phyloP scores from a whole-genome alignment of 2,329 filamentous ascomycete genomes.

The Alternaria gansuensis region DNA sequence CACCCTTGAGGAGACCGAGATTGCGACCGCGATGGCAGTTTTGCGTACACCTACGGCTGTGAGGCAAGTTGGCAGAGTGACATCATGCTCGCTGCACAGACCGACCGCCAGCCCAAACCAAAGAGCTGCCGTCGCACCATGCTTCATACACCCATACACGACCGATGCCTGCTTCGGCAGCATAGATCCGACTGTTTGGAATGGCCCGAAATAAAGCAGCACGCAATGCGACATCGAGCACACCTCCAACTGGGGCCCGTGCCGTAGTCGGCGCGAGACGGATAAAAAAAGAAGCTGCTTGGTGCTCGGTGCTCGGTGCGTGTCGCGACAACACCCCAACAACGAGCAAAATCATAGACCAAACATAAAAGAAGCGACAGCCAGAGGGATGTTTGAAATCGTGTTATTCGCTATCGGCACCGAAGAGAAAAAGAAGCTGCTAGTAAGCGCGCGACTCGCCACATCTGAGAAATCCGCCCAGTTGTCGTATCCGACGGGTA shows the following conservation, averaged over 20 bases:
- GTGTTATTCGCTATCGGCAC: slow-evolving; percentile 17
- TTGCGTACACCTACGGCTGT: background rate
- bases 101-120: slow-evolving; percentile 15
- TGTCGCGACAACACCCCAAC: background rate
- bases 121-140: slow-evolving; percentile 32
- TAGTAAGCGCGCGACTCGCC: slow-evolving; percentile 19
- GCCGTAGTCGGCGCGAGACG: slow-evolving; percentile 1
- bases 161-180: slow-evolving; percentile 4
- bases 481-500: slow-evolving; percentile 26
- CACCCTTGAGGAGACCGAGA: slow-evolving; percentile 3
- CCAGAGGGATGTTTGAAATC: background rate
- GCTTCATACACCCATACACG: background rate
- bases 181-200: background rate
- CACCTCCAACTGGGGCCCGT: slow-evolving; percentile 3
- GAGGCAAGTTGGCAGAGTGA: slow-evolving; percentile 26
- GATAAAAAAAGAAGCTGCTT: slow-evolving; percentile 1
- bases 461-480: slow-evolving; percentile 25
- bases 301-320: slow-evolving; percentile 3
- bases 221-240: background rate
- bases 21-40: slow-evolving; percentile 22
- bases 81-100: slow-evolving; percentile 34
- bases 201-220: slow-evolving; percentile 15
- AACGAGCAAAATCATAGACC: background rate
- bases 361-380: slow-evolving; percentile 8
- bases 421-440: slow-evolving; percentile 9